These are phyloP conservation scores for Teratosphaeriaceae sp. DNA, from an alignment of 2,329 filamentous ascomycete genomes.

Conservation along the genomic window DNA sequence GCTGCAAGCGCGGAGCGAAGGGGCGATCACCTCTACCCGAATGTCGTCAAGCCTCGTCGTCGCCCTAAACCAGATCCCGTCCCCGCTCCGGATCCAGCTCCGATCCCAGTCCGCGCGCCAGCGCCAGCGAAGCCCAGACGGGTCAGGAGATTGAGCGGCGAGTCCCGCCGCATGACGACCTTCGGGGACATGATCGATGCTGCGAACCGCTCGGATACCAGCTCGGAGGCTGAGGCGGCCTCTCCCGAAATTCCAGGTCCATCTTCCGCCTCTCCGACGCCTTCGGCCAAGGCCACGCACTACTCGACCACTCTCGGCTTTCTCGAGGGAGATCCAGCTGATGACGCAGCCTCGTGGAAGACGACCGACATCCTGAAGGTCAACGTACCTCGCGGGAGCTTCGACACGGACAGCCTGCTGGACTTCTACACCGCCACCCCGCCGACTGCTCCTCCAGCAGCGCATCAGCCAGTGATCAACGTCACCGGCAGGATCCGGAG, in stretches of 20 bases:
- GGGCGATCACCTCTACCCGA: not conserved
- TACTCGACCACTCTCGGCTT: too few relatives aligned
- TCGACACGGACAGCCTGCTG: not conserved
- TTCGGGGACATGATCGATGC: slow-evolving; percentile 1
- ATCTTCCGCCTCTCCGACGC: too few relatives aligned
- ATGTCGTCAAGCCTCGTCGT: not conserved
- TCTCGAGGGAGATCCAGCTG: too few relatives aligned
- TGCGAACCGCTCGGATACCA: not conserved
- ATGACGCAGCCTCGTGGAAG: not conserved
- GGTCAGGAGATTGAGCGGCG: not conserved
- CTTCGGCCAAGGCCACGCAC: too few relatives aligned
- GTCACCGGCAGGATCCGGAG: not conserved
- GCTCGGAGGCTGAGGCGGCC: not conserved
- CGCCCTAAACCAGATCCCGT: not conserved
- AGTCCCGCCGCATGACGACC: slow-evolving; percentile 1
- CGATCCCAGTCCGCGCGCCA: not conserved
- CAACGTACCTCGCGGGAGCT: not conserved
- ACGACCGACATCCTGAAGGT: not conserved
- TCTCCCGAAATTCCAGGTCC: too few relatives aligned
- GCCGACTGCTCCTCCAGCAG: too few relatives aligned
- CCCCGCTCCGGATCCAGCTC: not conserved
- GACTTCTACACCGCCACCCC: too few relatives aligned
- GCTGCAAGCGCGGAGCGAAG: not conserved
- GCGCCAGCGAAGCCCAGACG: not conserved
- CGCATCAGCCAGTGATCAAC: not conserved